phyloP scores from a whole-genome alignment of 768 basidiomycete species.

The Sarcomyxa edulis region DNA sequence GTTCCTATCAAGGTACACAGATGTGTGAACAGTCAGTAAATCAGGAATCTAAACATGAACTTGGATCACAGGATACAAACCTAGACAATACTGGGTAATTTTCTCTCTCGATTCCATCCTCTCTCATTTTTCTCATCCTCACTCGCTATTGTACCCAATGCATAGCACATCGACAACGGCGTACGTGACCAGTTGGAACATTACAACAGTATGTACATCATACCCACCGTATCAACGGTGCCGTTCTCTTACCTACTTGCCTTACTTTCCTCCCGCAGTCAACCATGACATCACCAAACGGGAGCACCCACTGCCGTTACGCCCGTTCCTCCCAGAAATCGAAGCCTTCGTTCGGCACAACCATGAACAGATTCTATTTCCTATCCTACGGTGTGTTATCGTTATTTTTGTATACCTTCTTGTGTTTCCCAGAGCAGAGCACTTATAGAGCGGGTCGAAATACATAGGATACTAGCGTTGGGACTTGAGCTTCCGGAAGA shows the following conservation, averaged over 20 bases:
- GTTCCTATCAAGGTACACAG: constrained; percentile 50
- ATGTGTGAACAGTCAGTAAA: too few relatives aligned
- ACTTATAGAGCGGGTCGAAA: background rate
- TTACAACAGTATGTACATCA: constrained; percentile 49
- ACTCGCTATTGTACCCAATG: background rate
- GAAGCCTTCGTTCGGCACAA: constrained; percentile 28
- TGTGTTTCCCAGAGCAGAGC: background rate
- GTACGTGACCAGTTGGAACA: constrained; percentile 60
- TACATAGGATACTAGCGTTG: constrained; percentile 31
- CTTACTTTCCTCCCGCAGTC: constrained; percentile 16
- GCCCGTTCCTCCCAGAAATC: constrained; percentile 31
- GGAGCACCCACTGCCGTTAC: constrained; percentile 29
- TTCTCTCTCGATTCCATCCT: background rate
- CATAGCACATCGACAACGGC: constrained; percentile 56
- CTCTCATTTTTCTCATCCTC: too few relatives aligned
- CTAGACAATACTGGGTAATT: constrained; percentile 47
- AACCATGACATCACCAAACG: constrained; percentile 25
- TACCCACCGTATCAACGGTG: too few relatives aligned
- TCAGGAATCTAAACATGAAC: too few relatives aligned
- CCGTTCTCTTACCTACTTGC: background rate
- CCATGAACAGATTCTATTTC: constrained; percentile 30
- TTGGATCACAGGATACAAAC: constrained; percentile 57
- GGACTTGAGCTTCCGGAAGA: constrained; percentile 44
- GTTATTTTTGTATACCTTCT: too few relatives aligned
- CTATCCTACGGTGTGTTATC: constrained; percentile 25